Conservation (phyloP, 108 stramenopile species). For the Nannochloropsis oceanica region DNA sequence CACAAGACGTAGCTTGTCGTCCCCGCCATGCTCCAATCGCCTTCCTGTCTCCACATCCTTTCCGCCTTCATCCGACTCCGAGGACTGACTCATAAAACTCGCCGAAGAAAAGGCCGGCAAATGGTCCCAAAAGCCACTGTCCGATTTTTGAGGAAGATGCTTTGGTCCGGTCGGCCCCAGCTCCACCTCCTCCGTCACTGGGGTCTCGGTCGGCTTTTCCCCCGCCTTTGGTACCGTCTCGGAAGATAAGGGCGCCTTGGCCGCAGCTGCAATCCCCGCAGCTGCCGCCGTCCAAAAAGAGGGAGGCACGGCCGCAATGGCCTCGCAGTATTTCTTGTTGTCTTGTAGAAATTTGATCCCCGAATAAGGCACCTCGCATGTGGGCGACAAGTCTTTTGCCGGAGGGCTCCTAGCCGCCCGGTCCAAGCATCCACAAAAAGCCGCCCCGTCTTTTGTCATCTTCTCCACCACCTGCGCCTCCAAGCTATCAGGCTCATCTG, state of each 20-base stretch:
- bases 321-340: neutral
- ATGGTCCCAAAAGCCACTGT: neutral
- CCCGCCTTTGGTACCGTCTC: neutral
- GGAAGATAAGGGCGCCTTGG: neutral
- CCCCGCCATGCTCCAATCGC: neutral
- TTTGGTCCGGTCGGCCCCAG: no score
- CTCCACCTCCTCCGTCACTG: no score
- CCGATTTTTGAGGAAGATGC: no score
- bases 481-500: neutral
- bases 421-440: neutral
- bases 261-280: neutral
- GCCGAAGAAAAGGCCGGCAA: neutral
- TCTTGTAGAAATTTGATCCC: neutral
- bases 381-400: neutral
- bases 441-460: neutral
- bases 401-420: neutral
- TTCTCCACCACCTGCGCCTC: neutral
- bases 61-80: neutral
- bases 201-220: no score
- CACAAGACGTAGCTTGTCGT: neutral
- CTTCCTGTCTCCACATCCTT: neutral
- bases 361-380: neutral
- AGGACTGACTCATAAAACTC: neutral
- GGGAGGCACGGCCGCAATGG: neutral
- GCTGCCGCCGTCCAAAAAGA: neutral